Evolutionary conservation across 2,329 filamentous ascomycete species (phyloP), one percentile per base, ranked within the genome.

Genomic region (Epichloe aotearoae): DNA sequence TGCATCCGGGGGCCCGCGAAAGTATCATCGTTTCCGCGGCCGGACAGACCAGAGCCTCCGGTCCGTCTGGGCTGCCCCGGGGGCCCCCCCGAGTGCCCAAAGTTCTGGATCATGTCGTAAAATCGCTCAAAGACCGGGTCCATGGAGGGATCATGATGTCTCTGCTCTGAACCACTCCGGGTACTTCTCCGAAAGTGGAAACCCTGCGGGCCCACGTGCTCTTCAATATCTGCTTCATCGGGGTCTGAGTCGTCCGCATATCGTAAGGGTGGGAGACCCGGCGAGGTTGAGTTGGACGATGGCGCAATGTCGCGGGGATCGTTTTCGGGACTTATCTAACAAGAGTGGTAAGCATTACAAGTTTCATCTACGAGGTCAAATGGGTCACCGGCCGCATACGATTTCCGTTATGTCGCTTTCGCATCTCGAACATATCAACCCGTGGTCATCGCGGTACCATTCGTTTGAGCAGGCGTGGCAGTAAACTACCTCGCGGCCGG

Each of bases 391-490:
- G 26, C 10, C 37, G 73, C 84, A 62, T 73, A 95, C 90, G 59
- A 97, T 88, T 69, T 98, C 90, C 15, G 82, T 88, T 57, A 88
- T 83, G 19, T 95, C 88, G 38, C 82, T 81, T 4, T 75, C 64
- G 64, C 93, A 98, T n/a, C 71, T 66, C 15, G 89, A 88, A 63
- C 93, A 98, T 15, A 69, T 71, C 55, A 95, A 69, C 26, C 69
- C 82, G 56, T 77, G 73, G 55, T 85, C 77, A 53, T 87, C 79
- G 53, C 80, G 74, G 61, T 84, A 87, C 88, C 89, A 97, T 65
- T 95, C 84, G 55, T 85, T 70, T 49, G 76, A 66, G 69, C 93
- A 97, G 53, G 76, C 70, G 67, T 97, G 88, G 67, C 93, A 98
- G 66, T 78, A 94, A 50, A 96, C 83, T 56, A 91, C 79, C 62